Conservation (phyloP, 2,329 filamentous ascomycete species). For the Colletotrichum camelliae region DNA sequence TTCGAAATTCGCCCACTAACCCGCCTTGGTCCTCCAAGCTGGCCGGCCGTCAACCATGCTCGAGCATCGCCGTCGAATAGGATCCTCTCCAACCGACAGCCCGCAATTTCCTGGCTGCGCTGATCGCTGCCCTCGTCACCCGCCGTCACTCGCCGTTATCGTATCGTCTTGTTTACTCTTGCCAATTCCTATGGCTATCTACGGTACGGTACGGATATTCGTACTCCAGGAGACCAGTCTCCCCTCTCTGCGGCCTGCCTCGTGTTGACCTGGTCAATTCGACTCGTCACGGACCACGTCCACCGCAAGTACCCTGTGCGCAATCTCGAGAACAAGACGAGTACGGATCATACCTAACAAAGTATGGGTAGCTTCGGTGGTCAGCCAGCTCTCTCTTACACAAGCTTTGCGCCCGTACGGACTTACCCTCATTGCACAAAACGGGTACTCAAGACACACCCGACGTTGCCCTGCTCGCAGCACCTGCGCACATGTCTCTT, state of each 20-base stretch:
- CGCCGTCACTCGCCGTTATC: background rate
- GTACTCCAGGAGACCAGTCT: background rate
- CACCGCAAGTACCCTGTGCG: background rate
- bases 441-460: background rate
- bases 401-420: background rate
- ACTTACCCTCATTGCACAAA: background rate
- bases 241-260: background rate
- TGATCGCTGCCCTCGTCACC: constrained; percentile 9
- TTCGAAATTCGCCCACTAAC: background rate
- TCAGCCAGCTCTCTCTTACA: background rate
- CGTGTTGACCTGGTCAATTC: background rate
- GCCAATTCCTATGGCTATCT: background rate
- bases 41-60: background rate
- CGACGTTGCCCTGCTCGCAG: background rate
- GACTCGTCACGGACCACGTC: background rate
- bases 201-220: background rate
- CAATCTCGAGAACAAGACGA: background rate
- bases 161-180: background rate
- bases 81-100: constrained; percentile 7
- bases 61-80: constrained; percentile 2
- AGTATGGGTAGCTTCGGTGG: background rate
- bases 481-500: background rate
- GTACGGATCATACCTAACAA: too few relatives aligned
- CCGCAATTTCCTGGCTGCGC: constrained; percentile 21
- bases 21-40: background rate